Base-by-base conservation (phyloP, 306 rosid species). In the Malus orientalis region DNA sequence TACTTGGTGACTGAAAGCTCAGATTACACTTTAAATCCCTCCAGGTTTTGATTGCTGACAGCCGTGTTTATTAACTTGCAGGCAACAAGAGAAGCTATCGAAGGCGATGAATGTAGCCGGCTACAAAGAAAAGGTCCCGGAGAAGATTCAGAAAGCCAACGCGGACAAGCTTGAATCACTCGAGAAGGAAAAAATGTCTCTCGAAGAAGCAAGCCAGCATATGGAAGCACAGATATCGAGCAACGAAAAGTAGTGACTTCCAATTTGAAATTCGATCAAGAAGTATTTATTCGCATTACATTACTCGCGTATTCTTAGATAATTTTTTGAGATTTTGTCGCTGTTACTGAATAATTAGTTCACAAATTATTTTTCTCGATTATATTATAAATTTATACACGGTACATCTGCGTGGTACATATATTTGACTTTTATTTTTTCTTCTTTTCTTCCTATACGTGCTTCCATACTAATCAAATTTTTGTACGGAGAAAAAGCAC, bases 111-210 rank as follows among this genome's bases (percentile, higher is more conserved):
- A 76, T 59, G 88, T 85, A 33, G 47, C 88, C 29, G 93, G 97
- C n/a, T 94, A 94, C 88, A 86, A 71, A 79, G 95, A 91, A 73
- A 94, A 91, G 87, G 96, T 87, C 49, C 85, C 85, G 1, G 64
- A 76, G 11, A 72, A 86, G 18, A 82, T 91, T 57, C 88, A 88
- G 70, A 82, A 84, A 3, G 92, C 85, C 66, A 80, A 90, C 54
- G 83, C 72, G n/a, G 83, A 84, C 32, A 94, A 87, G 89, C 85
- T 92, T 9, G 85, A 84, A 58, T 82, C 93, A 32, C 90, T 88
- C 6, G 57, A 91, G 76, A 89, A 89, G 85, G 94, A 93, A 60
- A 85, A 81, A 64, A 65, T 87, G 22, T 85, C 93, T 60, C 93
- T 92, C 5, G 89, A 86, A 83, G 84, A 86, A 79, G 88, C 95